phyloP scores from a whole-genome alignment of 2,329 filamentous ascomycete genomes.

The Diaporthe vexans region DNA sequence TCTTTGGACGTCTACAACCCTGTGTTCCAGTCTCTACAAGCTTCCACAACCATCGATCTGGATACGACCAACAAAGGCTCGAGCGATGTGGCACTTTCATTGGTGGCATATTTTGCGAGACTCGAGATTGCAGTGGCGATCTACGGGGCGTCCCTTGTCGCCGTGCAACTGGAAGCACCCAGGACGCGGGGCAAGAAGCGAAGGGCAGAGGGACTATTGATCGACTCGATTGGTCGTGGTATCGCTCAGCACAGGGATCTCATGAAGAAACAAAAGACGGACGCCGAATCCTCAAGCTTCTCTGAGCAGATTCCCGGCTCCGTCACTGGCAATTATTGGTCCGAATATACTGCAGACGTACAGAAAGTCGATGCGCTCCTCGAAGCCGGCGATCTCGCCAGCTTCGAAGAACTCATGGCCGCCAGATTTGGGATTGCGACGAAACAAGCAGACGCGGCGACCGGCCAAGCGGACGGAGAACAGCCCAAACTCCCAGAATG shows the following conservation, averaged over 20 bases:
- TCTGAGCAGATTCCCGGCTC: slow-evolving; percentile 62
- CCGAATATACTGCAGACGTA: slow-evolving; percentile 60
- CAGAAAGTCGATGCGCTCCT: slow-evolving; percentile 64
- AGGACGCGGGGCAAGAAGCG: slow-evolving; percentile 68
- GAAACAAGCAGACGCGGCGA: slow-evolving; percentile 18
- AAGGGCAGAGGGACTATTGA: slow-evolving; percentile 73
- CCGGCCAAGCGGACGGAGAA: slow-evolving; percentile 35
- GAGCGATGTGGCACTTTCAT: slow-evolving; percentile 52
- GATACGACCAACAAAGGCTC: slow-evolving; percentile 50
- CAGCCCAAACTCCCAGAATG: slow-evolving; percentile 59
- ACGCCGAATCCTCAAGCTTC: slow-evolving; percentile 49
- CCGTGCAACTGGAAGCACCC: slow-evolving; percentile 77
- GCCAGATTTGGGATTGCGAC: slow-evolving; percentile 62
- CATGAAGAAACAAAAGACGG: slow-evolving; percentile 49
- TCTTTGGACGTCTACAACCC: slow-evolving; percentile 77
- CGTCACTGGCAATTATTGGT: slow-evolving; percentile 63
- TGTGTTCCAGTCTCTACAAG: slow-evolving; percentile 74
- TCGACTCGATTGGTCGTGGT: slow-evolving; percentile 81
- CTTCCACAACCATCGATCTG: slow-evolving; percentile 61
- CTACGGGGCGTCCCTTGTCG: slow-evolving; percentile 73
- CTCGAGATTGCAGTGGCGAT: slow-evolving; percentile 77
- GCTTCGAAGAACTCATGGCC: slow-evolving; percentile 66
- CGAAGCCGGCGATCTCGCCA: slow-evolving; percentile 58
- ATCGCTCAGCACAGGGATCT: slow-evolving; percentile 56
- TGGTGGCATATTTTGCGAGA: slow-evolving; percentile 75